Percentiles rank a stretch among this genome's conserved stretches.
phyloP scores from a whole-genome alignment of 306 rosid species.

The Cicer judaicum region DNA sequence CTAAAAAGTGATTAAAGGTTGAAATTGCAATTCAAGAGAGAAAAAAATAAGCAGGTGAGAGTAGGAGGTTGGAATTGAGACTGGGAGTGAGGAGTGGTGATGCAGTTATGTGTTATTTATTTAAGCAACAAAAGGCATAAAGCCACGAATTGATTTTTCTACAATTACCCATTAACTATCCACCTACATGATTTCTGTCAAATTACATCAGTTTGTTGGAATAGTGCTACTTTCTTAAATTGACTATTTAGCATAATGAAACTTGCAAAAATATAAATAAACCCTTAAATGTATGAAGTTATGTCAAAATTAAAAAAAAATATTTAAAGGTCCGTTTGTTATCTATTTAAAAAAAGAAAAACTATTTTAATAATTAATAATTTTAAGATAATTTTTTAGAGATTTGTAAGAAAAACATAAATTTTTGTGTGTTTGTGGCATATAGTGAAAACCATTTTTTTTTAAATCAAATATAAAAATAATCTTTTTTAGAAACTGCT shows the following conservation, averaged over 20 bases:
- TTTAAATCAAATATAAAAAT: too few relatives aligned
- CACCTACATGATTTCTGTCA: constrained; percentile 18
- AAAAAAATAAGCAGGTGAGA: constrained; percentile 47
- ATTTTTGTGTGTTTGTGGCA: too few relatives aligned
- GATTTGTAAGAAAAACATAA: too few relatives aligned
- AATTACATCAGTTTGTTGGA: constrained; percentile 55
- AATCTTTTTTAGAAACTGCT: too few relatives aligned
- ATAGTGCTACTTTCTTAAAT: constrained; percentile 40
- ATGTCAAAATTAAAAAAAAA: too few relatives aligned
- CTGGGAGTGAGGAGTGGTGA: constrained; percentile 33
- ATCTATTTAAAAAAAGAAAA: too few relatives aligned
- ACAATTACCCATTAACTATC: constrained; percentile 42
- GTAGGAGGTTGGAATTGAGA: constrained; percentile 37
- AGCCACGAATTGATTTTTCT: constrained; percentile 16
- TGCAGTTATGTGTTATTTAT: constrained; percentile 42
- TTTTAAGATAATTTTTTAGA: too few relatives aligned
- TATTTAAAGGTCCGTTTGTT: too few relatives aligned
- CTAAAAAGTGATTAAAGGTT: constrained; percentile 57
- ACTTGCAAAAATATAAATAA: too few relatives aligned
- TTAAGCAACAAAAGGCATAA: constrained; percentile 39
- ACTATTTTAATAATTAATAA: too few relatives aligned
- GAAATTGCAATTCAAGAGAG: constrained; percentile 50
- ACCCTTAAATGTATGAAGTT: too few relatives aligned
- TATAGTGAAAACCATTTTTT: too few relatives aligned
- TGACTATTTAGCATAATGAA: constrained; percentile 6